Evolutionary conservation across 1,284 basidiomycete genomes (phyloP).

Genomic region (Agroathelia rolfsii): DNA sequence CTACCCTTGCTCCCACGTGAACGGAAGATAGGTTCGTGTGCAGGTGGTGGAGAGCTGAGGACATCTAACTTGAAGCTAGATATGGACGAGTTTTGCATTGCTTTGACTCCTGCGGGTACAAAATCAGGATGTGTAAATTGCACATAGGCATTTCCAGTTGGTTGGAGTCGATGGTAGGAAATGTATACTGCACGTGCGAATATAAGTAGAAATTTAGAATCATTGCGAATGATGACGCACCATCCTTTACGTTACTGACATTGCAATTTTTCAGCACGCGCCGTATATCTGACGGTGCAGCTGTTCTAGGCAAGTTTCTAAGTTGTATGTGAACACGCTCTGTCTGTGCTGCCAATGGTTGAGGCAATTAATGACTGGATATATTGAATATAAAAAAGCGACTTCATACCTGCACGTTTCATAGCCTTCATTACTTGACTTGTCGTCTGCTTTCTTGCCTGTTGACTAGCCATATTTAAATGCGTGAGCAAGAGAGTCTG

Average conservation of each 20-base stretch:
- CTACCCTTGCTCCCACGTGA: slow-evolving; percentile 33
- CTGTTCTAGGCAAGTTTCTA: slow-evolving; percentile 37
- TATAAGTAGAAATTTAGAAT: slow-evolving; percentile 2
- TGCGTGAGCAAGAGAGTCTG: too few relatives aligned
- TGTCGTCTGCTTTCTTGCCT: too few relatives aligned
- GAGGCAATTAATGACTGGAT: too few relatives aligned
- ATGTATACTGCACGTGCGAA: slow-evolving; percentile 57
- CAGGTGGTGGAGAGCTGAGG: slow-evolving; percentile 13
- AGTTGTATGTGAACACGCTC: slow-evolving; percentile 32
- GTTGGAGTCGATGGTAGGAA: slow-evolving; percentile 48
- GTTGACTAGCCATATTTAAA: too few relatives aligned
- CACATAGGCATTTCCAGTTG: slow-evolving; percentile 46
- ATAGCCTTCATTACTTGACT: too few relatives aligned
- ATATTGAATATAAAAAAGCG: too few relatives aligned
- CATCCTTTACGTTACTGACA: slow-evolving; percentile 43
- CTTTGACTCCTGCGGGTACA: slow-evolving; percentile 29
- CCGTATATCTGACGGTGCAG: slow-evolving; percentile 45
- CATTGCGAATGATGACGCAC: too few relatives aligned
- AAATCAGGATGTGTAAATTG: slow-evolving; percentile 37
- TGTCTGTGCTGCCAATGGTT: too few relatives aligned
- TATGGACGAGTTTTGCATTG: slow-evolving; percentile 32
- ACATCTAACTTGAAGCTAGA: slow-evolving; percentile 29
- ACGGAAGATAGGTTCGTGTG: slow-evolving; percentile 11
- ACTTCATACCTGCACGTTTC: too few relatives aligned
- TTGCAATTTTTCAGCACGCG: slow-evolving; percentile 40